Percentiles rank a stretch among this genome's conserved stretches.
phyloP scores from a whole-genome alignment of 73 alveolate genomes.

The Uronychia setigera region DNA sequence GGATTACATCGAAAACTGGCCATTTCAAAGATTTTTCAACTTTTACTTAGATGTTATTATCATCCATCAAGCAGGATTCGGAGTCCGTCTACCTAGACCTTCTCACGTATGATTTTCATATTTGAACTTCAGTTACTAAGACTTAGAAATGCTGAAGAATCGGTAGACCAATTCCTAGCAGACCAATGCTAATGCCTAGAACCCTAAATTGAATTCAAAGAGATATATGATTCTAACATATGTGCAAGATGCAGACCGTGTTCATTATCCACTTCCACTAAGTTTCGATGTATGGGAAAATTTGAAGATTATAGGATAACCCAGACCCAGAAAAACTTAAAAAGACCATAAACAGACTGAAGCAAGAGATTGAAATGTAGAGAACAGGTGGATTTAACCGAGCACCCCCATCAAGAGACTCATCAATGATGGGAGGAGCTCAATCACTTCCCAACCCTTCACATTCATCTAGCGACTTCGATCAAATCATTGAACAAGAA shows the following conservation, averaged over 20 bases:
- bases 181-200: background rate
- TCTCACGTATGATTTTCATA: background rate
- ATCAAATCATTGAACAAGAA: constrained; percentile 32
- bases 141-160: constrained; percentile 62
- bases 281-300: constrained; percentile 47
- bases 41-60: background rate
- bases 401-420: constrained; percentile 12
- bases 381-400: constrained; percentile 7
- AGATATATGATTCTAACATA: constrained; percentile 71
- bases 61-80: background rate
- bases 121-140: constrained; percentile 19
- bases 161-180: constrained; percentile 19
- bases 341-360: constrained; percentile 62
- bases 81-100: background rate
- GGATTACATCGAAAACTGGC: background rate
- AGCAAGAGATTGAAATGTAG: constrained; percentile 50
- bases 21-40: background rate
- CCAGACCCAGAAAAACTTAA: constrained; percentile 65
- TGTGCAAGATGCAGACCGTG: constrained; percentile 67
- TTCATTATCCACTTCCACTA: constrained; percentile 79
- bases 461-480: constrained; percentile 22
- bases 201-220: constrained; percentile 24
- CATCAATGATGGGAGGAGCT: background rate
- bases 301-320: background rate
- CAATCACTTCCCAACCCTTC: background rate